Evolutionary conservation across 495 filamentous ascomycete genomes (phyloP).

Genomic region (Tuber calosporum): DNA sequence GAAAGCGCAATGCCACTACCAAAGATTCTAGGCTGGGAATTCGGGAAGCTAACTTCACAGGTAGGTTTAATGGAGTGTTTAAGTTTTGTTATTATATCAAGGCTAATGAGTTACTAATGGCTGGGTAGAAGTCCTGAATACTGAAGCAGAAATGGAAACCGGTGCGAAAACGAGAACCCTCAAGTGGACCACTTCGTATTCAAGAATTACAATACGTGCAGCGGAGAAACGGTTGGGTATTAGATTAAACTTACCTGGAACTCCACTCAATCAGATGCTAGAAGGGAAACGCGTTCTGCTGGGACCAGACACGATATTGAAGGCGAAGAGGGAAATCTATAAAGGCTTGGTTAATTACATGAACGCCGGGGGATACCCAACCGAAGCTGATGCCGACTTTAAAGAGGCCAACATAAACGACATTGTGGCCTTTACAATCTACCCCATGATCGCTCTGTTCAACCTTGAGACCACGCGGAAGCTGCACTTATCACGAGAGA

Average conservation of each 20-base stretch:
- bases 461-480: too few species aligned
- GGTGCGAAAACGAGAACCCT: not conserved
- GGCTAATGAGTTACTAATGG: too few species aligned
- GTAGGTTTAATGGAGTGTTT: too few species aligned
- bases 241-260: not conserved
- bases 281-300: not conserved
- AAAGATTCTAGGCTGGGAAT: too few species aligned
- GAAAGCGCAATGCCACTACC: too few species aligned
- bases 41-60: too few species aligned
- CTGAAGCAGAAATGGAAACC: too few species aligned
- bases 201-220: slow-evolving; percentile 7
- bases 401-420: slow-evolving; percentile 7
- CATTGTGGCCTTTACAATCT: not conserved
- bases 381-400: slow-evolving; percentile 5
- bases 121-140: too few species aligned
- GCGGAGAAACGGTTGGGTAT: slow-evolving; percentile 14
- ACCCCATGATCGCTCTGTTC: slow-evolving; percentile 7
- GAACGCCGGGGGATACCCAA: not conserved
- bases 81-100: too few species aligned
- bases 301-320: slow-evolving; percentile 4
- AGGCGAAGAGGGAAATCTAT: not conserved
- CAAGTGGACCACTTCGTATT: slow-evolving; percentile 17
- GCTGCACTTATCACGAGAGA: slow-evolving; percentile 3
- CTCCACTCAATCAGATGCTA: not conserved
- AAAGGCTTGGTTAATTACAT: slow-evolving; percentile 6